Conservation (phyloP, 768 basidiomycete species). For the Boletus rufocinnamomeus region DNA sequence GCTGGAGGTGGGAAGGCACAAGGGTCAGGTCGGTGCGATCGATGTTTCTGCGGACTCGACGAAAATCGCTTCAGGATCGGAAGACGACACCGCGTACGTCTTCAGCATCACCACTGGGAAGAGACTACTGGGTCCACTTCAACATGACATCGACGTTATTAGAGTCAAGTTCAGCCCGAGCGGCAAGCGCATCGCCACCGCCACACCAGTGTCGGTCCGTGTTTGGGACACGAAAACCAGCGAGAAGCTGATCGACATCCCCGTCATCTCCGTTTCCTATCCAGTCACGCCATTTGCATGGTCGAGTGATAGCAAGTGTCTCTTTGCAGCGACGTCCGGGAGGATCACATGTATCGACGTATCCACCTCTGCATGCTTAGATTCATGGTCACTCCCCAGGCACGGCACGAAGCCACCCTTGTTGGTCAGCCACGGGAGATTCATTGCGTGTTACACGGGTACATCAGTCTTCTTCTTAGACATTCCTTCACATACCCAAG, state of each 20-base stretch:
- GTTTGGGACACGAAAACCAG: not conserved
- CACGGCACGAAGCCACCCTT: not conserved
- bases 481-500: not conserved
- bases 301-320: not conserved
- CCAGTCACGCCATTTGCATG: not conserved
- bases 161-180: not conserved
- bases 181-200: not conserved
- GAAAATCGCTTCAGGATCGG: not conserved
- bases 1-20: not conserved
- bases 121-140: not conserved
- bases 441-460: not conserved
- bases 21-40: not conserved
- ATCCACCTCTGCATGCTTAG: not conserved
- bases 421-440: not conserved
- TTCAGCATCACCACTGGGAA: not conserved
- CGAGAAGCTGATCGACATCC: not conserved
- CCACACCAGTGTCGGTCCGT: not conserved
- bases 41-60: not conserved
- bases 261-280: not conserved
- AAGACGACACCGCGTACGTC: not conserved
- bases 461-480: not conserved
- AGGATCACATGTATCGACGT: not conserved
- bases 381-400: not conserved
- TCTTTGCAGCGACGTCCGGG: constrained; percentile 2
- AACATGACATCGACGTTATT: not conserved